Percentiles rank a stretch among this genome's conserved stretches.
Evolutionary conservation across 2,329 filamentous ascomycete species (phyloP).

Genomic region (Ilyonectria sp.): DNA sequence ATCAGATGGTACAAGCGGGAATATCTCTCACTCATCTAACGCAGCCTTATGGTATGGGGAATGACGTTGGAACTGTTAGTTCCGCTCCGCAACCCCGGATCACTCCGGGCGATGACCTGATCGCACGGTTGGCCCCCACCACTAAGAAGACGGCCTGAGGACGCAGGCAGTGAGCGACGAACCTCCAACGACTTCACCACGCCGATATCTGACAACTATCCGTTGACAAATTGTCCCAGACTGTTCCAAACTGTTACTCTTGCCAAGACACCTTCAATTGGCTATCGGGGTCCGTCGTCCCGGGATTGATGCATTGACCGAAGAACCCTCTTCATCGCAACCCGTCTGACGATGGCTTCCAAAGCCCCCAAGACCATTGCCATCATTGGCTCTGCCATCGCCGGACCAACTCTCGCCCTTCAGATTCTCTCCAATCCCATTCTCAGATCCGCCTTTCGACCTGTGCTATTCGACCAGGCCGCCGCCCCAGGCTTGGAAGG

Average conservation of each 20-base stretch:
- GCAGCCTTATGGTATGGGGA: not conserved
- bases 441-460: conserved; percentile 32
- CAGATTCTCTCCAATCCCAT: conserved; percentile 36
- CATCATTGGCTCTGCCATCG: conserved; percentile 41
- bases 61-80: not conserved
- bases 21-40: not conserved
- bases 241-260: not conserved
- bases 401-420: conserved; percentile 38
- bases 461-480: conserved; percentile 37
- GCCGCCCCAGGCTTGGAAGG: conserved; percentile 28
- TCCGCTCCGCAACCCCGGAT: not conserved
- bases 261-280: not conserved
- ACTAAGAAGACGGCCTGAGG: not conserved
- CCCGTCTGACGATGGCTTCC: not conserved
- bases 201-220: too few species aligned
- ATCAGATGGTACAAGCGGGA: too few species aligned
- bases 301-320: not conserved
- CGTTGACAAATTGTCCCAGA: too few species aligned
- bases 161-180: not conserved
- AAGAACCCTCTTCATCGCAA: not conserved
- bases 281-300: not conserved
- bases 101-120: not conserved
- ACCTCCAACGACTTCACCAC: not conserved
- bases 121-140: not conserved
- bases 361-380: conserved; percentile 32